phyloP scores from a whole-genome alignment of 169 alveolate species.

The Eimeria praecox region DNA sequence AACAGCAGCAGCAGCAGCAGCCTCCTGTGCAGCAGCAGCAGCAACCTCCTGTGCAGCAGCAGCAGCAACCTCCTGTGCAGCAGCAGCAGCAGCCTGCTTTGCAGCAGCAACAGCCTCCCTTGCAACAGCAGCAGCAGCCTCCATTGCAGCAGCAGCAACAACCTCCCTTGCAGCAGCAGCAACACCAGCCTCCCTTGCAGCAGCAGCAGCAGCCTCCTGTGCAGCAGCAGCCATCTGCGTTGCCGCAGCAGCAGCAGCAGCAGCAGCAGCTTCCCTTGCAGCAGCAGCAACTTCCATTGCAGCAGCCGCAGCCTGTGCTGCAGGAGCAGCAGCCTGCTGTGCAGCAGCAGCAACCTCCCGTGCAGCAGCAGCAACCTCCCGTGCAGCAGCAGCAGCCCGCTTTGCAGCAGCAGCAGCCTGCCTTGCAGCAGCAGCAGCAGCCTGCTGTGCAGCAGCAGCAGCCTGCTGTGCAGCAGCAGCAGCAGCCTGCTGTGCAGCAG shows the following conservation, averaged over 20 bases:
- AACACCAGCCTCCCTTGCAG: background rate
- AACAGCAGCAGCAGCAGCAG: conserved; percentile 28
- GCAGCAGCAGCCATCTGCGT: background rate
- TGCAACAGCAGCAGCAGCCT: too few species aligned
- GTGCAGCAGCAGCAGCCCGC: background rate
- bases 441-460: conserved; percentile 4
- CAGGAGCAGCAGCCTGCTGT: too few species aligned
- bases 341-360: background rate
- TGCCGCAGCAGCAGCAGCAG: background rate
- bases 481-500: background rate
- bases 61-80: conserved; percentile 5
- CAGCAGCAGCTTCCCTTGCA: background rate
- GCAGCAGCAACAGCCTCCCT: background rate
- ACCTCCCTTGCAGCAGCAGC: background rate
- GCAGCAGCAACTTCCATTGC: background rate
- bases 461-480: background rate
- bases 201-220: background rate
- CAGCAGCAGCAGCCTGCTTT: too few species aligned
- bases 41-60: background rate
- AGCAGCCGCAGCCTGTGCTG: too few species aligned
- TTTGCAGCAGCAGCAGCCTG: background rate
- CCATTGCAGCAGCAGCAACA: too few species aligned
- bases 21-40: background rate
- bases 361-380: background rate
- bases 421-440: background rate